A percentile compares a stretch with the other conserved stretches of the same genome.
phyloP scores from a whole-genome alignment of 2,329 filamentous ascomycete species.

The Penicillium freii region DNA sequence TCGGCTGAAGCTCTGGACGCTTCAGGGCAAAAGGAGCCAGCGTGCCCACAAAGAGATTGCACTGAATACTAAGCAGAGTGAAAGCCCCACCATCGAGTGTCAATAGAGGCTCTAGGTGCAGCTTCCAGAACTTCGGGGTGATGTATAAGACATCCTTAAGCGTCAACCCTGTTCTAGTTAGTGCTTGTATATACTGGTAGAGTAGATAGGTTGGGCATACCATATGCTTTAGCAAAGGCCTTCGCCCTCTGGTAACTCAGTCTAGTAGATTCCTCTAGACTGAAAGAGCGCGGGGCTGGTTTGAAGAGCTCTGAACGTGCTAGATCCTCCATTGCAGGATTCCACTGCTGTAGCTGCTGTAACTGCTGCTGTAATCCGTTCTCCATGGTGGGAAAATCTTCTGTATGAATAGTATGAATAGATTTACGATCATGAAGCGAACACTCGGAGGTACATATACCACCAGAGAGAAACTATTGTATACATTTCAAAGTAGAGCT shows the following conservation, averaged over 20 bases:
- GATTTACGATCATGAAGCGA: neutral
- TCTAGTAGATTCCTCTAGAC: neutral
- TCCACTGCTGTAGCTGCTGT: neutral
- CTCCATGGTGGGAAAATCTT: neutral
- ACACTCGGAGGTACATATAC: neutral
- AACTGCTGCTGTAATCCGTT: neutral
- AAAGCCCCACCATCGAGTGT: slow-evolving; percentile 1
- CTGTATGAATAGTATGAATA: neutral
- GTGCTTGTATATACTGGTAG: neutral
- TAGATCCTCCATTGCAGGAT: neutral
- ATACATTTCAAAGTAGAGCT: neutral
- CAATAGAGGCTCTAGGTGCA: neutral
- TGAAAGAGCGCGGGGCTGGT: neutral
- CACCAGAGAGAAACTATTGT: neutral
- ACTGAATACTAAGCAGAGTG: slow-evolving; percentile 19
- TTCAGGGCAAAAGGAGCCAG: slow-evolving; percentile 15
- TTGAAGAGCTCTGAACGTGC: neutral
- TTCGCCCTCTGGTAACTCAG: slow-evolving; percentile 5
- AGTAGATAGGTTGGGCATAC: neutral
- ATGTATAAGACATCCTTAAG: neutral
- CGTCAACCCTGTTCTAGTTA: neutral
- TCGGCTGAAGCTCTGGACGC: slow-evolving; percentile 14
- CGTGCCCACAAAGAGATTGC: slow-evolving; percentile 22
- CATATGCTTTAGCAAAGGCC: slow-evolving; percentile 2
- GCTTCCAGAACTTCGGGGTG: slow-evolving; percentile 1